These are phyloP conservation scores for Blumeria hordei DNA, from an alignment of 2,329 filamentous ascomycete species.

Conservation along the genomic window DNA sequence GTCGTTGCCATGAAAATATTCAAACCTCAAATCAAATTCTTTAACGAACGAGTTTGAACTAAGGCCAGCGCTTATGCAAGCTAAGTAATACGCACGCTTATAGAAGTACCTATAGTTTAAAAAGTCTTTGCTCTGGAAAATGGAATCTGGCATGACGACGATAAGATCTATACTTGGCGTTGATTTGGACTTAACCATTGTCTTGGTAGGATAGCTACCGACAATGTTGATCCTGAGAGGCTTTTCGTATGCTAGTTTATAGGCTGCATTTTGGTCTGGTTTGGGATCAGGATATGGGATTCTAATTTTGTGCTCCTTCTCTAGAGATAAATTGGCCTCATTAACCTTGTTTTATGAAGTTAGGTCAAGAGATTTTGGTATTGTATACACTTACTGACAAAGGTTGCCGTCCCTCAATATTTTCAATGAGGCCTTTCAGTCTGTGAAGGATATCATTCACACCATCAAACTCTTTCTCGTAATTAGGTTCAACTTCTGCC, in stretches of 20 bases:
- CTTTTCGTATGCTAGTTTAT: conserved; percentile 55
- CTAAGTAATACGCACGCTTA: conserved; percentile 77
- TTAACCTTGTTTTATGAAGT: conserved; percentile 25
- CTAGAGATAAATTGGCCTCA: conserved; percentile 42
- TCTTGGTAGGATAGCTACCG: conserved; percentile 63
- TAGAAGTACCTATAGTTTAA: conserved; percentile 85
- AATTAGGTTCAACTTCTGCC: conserved; percentile 28
- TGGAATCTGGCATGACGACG: conserved; percentile 52
- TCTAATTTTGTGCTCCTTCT: conserved; percentile 40
- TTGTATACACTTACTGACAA: conserved; percentile 16
- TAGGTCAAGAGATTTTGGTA: conserved; percentile 1
- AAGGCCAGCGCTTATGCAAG: conserved; percentile 51
- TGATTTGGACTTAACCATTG: conserved; percentile 39
- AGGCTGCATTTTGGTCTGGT: conserved; percentile 51
- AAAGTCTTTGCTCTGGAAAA: conserved; percentile 91
- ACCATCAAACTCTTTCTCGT: conserved; percentile 28
- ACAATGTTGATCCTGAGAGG: conserved; percentile 66
- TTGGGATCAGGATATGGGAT: conserved; percentile 69
- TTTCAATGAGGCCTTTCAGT: conserved; percentile 31
- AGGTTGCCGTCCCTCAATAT: conserved; percentile 24
- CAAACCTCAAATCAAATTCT: conserved; percentile 34
- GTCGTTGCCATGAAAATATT: conserved; percentile 44
- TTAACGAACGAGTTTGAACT: conserved; percentile 26
- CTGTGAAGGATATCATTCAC: conserved; percentile 28
- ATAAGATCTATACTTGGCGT: conserved; percentile 53